Evolutionary conservation across 176 grass and related monocot genomes (phyloP).

Genomic region (Phragmites australis): DNA sequence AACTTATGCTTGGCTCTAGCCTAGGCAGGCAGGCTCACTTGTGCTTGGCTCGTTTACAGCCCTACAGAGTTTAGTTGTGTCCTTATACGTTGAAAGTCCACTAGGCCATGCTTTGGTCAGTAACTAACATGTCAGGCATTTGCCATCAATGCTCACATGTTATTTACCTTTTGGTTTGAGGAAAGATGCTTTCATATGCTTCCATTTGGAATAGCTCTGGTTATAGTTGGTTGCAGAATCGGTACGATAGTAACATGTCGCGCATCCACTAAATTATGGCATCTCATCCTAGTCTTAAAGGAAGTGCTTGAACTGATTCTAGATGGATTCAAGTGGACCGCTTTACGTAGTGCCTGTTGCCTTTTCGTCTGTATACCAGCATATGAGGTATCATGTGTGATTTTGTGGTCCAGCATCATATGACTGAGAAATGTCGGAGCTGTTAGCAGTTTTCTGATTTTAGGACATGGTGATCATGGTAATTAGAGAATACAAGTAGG

Average conservation of each 20-base stretch:
- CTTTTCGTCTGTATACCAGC: constrained; percentile 10
- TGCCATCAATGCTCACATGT: constrained; percentile 17
- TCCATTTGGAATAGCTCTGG: constrained; percentile 28
- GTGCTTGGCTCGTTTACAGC: not conserved
- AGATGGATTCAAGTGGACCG: constrained; percentile 32
- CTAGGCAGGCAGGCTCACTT: not conserved
- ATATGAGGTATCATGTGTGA: constrained; percentile 20
- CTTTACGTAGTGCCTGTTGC: constrained; percentile 12
- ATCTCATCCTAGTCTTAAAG: constrained; percentile 41
- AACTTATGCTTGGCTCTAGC: not conserved
- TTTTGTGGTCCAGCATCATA: constrained; percentile 34
- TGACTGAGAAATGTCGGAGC: constrained; percentile 35
- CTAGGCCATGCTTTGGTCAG: not conserved
- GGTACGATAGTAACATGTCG: constrained; percentile 21
- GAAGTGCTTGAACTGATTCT: constrained; percentile 29
- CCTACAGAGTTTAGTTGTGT: not conserved
- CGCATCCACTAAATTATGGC: constrained; percentile 25
- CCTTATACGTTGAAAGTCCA: constrained; percentile 28
- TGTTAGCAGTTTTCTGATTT: constrained; percentile 16
- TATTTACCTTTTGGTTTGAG: constrained; percentile 15
- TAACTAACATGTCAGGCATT: constrained; percentile 28
- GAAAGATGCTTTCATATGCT: constrained; percentile 27
- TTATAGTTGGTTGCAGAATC: constrained; percentile 34
- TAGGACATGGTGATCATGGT: not conserved
- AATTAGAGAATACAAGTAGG: not conserved